These are phyloP conservation scores for Rosa lucieae DNA, from an alignment of 306 rosid species.

Conservation along the genomic window DNA sequence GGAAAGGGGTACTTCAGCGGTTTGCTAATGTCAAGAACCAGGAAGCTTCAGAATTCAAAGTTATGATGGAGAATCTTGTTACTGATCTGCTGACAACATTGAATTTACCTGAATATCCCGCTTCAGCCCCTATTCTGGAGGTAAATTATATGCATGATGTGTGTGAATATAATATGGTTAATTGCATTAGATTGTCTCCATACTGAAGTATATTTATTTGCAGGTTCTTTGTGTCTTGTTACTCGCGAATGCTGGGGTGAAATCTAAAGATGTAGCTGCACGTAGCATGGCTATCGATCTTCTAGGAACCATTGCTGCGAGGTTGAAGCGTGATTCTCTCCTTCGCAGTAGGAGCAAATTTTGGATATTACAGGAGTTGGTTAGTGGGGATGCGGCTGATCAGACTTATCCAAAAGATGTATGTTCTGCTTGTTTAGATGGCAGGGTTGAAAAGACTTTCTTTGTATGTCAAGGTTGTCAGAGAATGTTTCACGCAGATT, in stretches of 20 bases:
- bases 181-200: slow-evolving; percentile 25
- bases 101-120: slow-evolving; percentile 95
- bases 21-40: slow-evolving; percentile 79
- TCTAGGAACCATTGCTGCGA: slow-evolving; percentile 98
- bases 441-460: slow-evolving; percentile 52
- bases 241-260: slow-evolving; percentile 88
- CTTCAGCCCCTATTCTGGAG: slow-evolving; percentile 91
- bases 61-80: slow-evolving; percentile 91
- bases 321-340: slow-evolving; percentile 95
- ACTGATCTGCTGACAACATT: slow-evolving; percentile 79
- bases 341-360: slow-evolving; percentile 67
- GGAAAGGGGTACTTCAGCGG: slow-evolving; percentile 93
- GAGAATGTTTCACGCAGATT: slow-evolving; percentile 85
- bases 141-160: slow-evolving; percentile 36
- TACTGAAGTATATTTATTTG: slow-evolving; percentile 43
- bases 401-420: slow-evolving; percentile 50
- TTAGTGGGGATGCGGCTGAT: slow-evolving; percentile 40
- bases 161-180: slow-evolving; percentile 6
- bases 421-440: slow-evolving; percentile 75
- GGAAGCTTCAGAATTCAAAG: slow-evolving; percentile 86
- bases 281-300: slow-evolving; percentile 93
- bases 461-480: slow-evolving; percentile 65
- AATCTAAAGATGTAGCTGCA: slow-evolving; percentile 81
- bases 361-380: slow-evolving; percentile 78
- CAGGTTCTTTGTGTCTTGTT: slow-evolving; percentile 92